Conservation (phyloP, 2,329 filamentous ascomycete species). For the Paracoccidioides lutzii region DNA sequence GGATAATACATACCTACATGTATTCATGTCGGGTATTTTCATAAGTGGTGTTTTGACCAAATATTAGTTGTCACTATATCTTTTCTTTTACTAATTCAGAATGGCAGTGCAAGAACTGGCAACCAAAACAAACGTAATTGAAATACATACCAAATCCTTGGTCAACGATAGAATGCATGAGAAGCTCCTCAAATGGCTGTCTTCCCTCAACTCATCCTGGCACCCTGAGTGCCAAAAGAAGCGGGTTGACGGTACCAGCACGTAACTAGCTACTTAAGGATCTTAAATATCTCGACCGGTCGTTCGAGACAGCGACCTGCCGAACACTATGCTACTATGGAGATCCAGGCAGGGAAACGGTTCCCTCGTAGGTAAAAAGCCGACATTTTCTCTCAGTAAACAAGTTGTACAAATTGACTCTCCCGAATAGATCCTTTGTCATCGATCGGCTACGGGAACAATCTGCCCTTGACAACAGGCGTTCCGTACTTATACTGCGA, state of each 20-base stretch:
- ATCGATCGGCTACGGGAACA: background rate
- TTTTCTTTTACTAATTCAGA: background rate
- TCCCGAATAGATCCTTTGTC: background rate
- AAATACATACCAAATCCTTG: background rate
- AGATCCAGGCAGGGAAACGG: background rate
- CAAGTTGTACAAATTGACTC: background rate
- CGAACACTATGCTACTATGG: background rate
- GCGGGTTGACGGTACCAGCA: background rate
- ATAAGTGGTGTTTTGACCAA: no score
- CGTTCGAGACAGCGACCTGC: background rate
- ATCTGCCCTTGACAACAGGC: conserved; percentile 5
- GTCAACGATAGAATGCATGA: background rate
- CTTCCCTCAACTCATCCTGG: background rate
- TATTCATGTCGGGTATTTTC: no score
- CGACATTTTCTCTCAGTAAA: background rate
- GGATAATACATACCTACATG: no score
- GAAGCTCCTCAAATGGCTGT: background rate
- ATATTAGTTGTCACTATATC: no score
- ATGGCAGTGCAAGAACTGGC: no score
- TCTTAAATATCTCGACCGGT: background rate
- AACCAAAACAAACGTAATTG: background rate
- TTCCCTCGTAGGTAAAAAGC: background rate
- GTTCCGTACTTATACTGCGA: conserved; percentile 10
- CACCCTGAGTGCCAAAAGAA: background rate
- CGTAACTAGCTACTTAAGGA: background rate